These are phyloP conservation scores for Nicotiana sylvestris DNA, from an alignment of 257 asterid genomes.

Conservation along the genomic window DNA sequence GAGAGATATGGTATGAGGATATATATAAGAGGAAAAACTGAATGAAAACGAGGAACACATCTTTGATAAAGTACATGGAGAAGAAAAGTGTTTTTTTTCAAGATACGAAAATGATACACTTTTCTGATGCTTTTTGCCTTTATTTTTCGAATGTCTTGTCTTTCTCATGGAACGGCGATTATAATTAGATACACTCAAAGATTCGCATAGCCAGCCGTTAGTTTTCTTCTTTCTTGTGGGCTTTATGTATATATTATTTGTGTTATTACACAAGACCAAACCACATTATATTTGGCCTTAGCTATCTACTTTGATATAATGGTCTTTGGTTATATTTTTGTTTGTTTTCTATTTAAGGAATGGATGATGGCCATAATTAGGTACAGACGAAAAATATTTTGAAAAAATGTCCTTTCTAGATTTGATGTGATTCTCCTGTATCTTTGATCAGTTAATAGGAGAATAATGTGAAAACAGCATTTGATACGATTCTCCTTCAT, in stretches of 20 bases:
- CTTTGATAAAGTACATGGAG: background rate
- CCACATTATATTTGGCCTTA: background rate
- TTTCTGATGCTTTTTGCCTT: background rate
- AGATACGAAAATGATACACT: background rate
- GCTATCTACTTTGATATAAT: background rate
- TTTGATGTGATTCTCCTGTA: background rate
- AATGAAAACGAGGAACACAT: background rate
- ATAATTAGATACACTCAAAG: background rate
- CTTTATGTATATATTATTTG: background rate
- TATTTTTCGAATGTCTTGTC: background rate
- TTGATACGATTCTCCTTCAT: no score
- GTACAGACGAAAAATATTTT: constrained; percentile 15
- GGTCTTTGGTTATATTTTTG: background rate
- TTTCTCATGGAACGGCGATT: background rate
- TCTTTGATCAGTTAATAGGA: no score
- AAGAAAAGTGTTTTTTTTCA: no score
- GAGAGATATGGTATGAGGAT: background rate
- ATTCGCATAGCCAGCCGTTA: background rate
- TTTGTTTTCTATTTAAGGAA: background rate
- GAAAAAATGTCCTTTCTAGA: constrained; percentile 3
- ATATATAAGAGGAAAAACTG: background rate
- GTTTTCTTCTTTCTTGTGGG: background rate
- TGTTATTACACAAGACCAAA: background rate
- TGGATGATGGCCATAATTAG: constrained; percentile 1
- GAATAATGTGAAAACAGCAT: no score